phyloP scores from a whole-genome alignment of 2,329 filamentous ascomycete species.

The Penicillium sp. region DNA sequence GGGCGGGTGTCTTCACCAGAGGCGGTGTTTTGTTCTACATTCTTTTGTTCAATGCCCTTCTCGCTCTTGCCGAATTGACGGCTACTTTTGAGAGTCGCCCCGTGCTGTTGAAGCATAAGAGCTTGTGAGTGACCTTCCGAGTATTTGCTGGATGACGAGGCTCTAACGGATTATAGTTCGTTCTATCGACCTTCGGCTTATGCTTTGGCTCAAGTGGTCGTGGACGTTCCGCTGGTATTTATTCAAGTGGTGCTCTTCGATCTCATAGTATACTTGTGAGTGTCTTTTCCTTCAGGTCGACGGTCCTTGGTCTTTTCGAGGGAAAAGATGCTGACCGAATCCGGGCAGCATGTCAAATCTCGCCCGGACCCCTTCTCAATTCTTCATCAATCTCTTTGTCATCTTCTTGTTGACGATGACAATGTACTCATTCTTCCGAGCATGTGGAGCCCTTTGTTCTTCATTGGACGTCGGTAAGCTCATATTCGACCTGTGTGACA shows the following conservation, averaged over 20 bases:
- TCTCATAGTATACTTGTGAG: conserved; percentile 54
- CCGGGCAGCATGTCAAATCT: conserved; percentile 48
- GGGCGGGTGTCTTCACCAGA: conserved; percentile 52
- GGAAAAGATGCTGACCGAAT: background rate
- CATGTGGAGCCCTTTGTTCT: conserved; percentile 44
- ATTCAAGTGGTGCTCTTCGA: conserved; percentile 56
- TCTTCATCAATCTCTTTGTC: conserved; percentile 55
- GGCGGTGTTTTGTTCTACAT: conserved; percentile 59
- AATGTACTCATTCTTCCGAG: conserved; percentile 51
- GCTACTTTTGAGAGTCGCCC: conserved; percentile 57
- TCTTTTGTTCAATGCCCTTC: conserved; percentile 57
- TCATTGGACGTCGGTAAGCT: conserved; percentile 45
- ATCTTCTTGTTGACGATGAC: conserved; percentile 50
- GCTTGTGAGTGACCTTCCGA: conserved; percentile 41
- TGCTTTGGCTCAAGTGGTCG: conserved; percentile 52
- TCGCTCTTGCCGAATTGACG: conserved; percentile 57
- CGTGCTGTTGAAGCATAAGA: conserved; percentile 65
- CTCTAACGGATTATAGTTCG: conserved; percentile 34
- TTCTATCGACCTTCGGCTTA: conserved; percentile 61
- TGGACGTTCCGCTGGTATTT: conserved; percentile 53
- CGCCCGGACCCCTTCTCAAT: conserved; percentile 52
- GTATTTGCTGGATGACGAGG: background rate
- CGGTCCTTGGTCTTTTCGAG: background rate
- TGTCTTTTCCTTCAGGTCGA: background rate
- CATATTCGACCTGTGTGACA: too few relatives aligned